A percentile compares a stretch with the other conserved stretches of the same genome.
Conservation (phyloP, 257 asterid species). For the Solanum peruvianum region DNA sequence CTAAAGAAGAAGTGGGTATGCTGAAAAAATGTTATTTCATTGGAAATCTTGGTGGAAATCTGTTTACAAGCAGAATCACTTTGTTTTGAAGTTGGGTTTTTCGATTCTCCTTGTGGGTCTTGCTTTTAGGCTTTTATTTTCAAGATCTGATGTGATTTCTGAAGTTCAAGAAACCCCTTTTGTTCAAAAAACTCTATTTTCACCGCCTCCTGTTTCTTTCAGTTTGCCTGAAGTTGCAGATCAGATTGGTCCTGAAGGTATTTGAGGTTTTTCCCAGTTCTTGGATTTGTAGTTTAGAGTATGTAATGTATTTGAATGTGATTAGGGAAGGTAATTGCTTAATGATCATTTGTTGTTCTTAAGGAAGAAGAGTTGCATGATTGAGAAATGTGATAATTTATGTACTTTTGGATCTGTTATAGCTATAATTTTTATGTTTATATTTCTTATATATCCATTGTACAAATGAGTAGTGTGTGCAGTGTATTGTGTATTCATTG, state of each 20-base stretch:
- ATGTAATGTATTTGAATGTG: not conserved
- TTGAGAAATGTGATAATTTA: not conserved
- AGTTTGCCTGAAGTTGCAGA: constrained; percentile 7
- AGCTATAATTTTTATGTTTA: not conserved
- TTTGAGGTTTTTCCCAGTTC: not conserved
- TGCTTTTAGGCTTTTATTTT: constrained; percentile 33
- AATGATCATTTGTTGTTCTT: not conserved
- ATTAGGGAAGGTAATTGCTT: not conserved
- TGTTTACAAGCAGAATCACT: constrained; percentile 31
- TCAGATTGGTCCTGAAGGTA: constrained; percentile 34
- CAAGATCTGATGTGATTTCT: constrained; percentile 36
- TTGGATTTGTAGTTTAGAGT: not conserved
- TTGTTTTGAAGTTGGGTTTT: constrained; percentile 40
- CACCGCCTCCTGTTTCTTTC: constrained; percentile 6
- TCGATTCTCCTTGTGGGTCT: constrained; percentile 43
- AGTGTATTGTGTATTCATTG: not conserved
- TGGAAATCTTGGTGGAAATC: constrained; percentile 42
- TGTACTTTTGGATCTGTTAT: not conserved
- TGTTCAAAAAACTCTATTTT: constrained; percentile 5
- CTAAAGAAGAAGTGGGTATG: not conserved
- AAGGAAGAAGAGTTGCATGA: not conserved
- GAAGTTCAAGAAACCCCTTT: constrained; percentile 26
- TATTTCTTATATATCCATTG: not conserved
- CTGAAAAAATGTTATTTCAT: constrained; percentile 15
- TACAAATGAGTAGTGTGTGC: not conserved